Conservation (phyloP, 2,329 filamentous ascomycete genomes). For the Alternaria dauci region DNA sequence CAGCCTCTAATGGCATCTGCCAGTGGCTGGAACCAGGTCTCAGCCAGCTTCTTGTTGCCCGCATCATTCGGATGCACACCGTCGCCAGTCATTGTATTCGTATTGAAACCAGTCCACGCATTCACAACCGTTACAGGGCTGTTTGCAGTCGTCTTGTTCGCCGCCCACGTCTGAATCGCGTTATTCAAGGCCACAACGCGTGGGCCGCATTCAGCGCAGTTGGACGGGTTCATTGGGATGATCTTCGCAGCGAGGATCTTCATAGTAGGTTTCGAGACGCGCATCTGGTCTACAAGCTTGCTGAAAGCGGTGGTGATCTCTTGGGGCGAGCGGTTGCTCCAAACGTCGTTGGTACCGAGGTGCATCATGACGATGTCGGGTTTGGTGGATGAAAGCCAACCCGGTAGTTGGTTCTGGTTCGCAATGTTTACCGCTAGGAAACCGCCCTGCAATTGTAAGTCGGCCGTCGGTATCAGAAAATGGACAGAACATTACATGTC, state of each 20-base stretch:
- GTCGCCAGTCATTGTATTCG: slow-evolving; percentile 31
- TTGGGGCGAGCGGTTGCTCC: slow-evolving; percentile 38
- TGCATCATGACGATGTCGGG: slow-evolving; percentile 56
- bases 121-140: slow-evolving; percentile 32
- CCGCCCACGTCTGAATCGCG: slow-evolving; percentile 29
- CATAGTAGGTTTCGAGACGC: slow-evolving; percentile 49
- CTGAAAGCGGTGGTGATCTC: slow-evolving; percentile 46
- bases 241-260: slow-evolving; percentile 45
- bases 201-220: slow-evolving; percentile 15
- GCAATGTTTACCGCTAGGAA: slow-evolving; percentile 47
- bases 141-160: slow-evolving; percentile 9
- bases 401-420: slow-evolving; percentile 47
- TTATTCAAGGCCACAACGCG: slow-evolving; percentile 29
- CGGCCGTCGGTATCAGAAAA: neutral
- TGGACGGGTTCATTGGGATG: slow-evolving; percentile 19
- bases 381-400: slow-evolving; percentile 48
- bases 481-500: slow-evolving; percentile 38
- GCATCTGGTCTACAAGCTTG: slow-evolving; percentile 53
- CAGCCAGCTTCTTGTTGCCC: slow-evolving; percentile 26
- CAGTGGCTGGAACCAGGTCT: slow-evolving; percentile 22
- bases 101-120: slow-evolving; percentile 30
- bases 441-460: slow-evolving; percentile 7
- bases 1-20: slow-evolving; percentile 12
- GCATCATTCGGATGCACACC: slow-evolving; percentile 38
- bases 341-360: slow-evolving; percentile 54